Evolutionary conservation across 768 basidiomycete species (phyloP), one percentile per base, ranked within the genome.

Genomic region (Lenzites betulinus): DNA sequence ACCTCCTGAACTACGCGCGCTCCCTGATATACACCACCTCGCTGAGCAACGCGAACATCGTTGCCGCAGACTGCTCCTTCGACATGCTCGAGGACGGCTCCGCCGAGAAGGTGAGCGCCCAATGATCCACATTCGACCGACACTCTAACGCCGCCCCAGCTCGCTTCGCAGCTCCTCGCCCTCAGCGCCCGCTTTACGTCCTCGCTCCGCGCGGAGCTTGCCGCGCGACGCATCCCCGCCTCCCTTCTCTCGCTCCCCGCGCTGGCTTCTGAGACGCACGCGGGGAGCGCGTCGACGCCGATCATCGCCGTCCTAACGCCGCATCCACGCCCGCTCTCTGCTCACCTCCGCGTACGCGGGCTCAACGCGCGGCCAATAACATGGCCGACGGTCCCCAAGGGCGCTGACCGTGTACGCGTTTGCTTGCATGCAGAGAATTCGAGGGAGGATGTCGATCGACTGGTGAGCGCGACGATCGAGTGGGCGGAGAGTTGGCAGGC

Each of bases 11-110:
- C 71, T 98, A 95, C 73, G 94, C 94, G 0, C 82, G 95, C 26
- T 83, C 93, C 2, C 78, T 98, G 51, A 92, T 98, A 51, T 98
- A 94, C 75, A 97, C 94, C 2, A 98, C 96, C 0, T 84, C 92
- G 0, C 80, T 93, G 59, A 86, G 88, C 61, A 84, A 86, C 65
- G 82, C 88, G 13, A 93, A 86, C 68, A 81, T 95, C 42, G 76
- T 93, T 48, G 87, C 91, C 0, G 82, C 88, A 13, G 83, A 86
- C 47, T 88, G 87, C 63, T 88, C 91, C 0, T 89, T 95, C 70
- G 92, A 95, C 68, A 72, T 93, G 72, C 78, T 97, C 3, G 78
- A 83, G 59, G 79, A 89, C 30, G 87, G 88, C 3, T 84, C 83
- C 16, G 83, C 90, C 0, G 76, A 85, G 65, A 67, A 78, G 65